Base-by-base conservation (phyloP, 148 eudicot species). In the Cornus controversa region DNA sequence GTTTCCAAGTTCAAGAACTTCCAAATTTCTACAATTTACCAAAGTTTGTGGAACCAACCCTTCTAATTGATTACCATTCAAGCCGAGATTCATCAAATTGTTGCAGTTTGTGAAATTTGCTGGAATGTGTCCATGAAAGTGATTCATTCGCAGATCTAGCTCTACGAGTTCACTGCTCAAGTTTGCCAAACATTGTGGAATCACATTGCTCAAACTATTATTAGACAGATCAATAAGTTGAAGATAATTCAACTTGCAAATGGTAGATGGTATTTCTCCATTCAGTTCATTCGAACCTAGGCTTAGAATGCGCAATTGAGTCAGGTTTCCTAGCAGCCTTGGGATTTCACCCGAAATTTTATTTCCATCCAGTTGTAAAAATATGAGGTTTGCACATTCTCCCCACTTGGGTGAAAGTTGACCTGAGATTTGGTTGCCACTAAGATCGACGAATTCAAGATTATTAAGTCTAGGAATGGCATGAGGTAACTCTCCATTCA, bases 381-480 rank as follows among this genome's bases (percentile, higher is more conserved):
- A 71, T n/a, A 86, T 78, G 65, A 92, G 86, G 57, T 71, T 84
- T 16, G 54, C 66, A 60, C 78, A 89, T 76, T 84, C 70, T 34
- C 88, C 94, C 91, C 93, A 92, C 40, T 64, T 28, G 0, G 84
- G 82, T 57, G 90, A 86, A 47, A 92, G 78, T 65, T 86, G 83
- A 40, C 97, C 97, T 16, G 83, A 79, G 73, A 92, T 87, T 73
- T 82, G 85, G 78, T 92, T 92, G 20, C 71, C 70, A 71, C 91
- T 87, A 27, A 87, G 73, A 53, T 3, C 34, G 34, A 31, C 4
- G 0, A 31, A 31, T 5, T 31, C 1, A 31, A 31, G 34, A 31
- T 31, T 31, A 31, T 31, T 31, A 2, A 31, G 34, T 31, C 34
- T 31, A 5, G 34, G 34, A 3, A 31, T 31, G 34, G 34, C 4